Percentiles rank a stretch among this genome's conserved stretches.
Conservation (phyloP, 208 protist genomes). For the Willaertia magna region DNA sequence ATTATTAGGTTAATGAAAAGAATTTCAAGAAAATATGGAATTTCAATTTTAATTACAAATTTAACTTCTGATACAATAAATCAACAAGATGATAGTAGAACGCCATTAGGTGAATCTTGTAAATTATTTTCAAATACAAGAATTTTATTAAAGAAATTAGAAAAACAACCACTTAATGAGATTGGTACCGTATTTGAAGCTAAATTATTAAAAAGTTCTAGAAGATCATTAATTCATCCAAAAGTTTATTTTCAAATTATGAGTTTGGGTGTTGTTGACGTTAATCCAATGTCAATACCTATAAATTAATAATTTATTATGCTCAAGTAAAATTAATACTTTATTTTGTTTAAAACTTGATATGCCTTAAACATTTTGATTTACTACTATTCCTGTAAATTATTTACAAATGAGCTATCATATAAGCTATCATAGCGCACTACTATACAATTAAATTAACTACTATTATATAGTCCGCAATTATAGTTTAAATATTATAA, state of each 20-base stretch:
- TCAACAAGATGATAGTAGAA: neutral
- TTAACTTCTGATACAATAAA: too few relatives aligned
- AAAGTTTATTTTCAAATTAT: neutral
- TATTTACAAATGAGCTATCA: too few relatives aligned
- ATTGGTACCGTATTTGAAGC: neutral
- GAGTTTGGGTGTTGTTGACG: neutral
- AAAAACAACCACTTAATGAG: neutral
- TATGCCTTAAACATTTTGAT: too few relatives aligned
- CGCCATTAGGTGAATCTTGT: neutral
- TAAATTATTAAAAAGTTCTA: neutral
- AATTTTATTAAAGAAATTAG: neutral
- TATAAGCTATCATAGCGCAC: too few relatives aligned
- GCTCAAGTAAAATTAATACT: too few relatives aligned
- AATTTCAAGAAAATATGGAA: neutral
- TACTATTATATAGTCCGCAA: too few relatives aligned
- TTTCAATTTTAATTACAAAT: neutral
- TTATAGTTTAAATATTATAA: too few relatives aligned
- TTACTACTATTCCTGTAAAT: too few relatives aligned
- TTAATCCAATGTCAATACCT: neutral
- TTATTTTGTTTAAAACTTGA: too few relatives aligned
- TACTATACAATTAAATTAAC: too few relatives aligned
- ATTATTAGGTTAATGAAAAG: neutral
- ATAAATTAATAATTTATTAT: too few relatives aligned
- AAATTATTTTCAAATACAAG: neutral
- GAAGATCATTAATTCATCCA: neutral